Conservation (phyloP, 768 basidiomycete species). For the Rhizopogon vinicolor region DNA sequence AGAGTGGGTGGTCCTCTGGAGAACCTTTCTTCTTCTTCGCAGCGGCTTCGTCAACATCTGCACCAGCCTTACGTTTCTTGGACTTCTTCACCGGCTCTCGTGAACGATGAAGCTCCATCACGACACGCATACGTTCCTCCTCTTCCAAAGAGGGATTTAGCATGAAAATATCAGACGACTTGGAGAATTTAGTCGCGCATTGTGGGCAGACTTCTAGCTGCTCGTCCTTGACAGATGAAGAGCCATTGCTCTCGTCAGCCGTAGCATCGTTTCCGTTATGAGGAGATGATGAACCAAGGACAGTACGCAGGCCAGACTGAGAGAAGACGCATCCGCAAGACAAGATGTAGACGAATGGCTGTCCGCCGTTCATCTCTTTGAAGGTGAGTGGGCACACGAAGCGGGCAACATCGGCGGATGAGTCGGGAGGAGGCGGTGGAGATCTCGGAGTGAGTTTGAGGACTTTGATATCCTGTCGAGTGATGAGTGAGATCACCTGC, state of each 20-base stretch:
- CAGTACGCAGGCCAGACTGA: constrained; percentile 72
- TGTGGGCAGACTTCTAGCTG: constrained; percentile 68
- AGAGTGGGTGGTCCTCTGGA: constrained; percentile 8
- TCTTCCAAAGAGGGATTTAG: constrained; percentile 74
- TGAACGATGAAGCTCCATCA: constrained; percentile 55
- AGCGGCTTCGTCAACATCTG: constrained; percentile 21
- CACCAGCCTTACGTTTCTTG: constrained; percentile 60
- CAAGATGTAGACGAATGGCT: constrained; percentile 84
- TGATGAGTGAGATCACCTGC: not conserved
- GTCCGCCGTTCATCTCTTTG: constrained; percentile 91
- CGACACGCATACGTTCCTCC: constrained; percentile 49
- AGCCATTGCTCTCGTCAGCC: constrained; percentile 24
- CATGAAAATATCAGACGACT: constrained; percentile 45
- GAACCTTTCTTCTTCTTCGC: constrained; percentile 40
- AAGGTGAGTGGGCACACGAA: constrained; percentile 91
- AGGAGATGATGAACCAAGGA: constrained; percentile 25
- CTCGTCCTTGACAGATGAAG: constrained; percentile 15
- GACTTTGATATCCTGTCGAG: constrained; percentile 73
- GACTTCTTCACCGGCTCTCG: constrained; percentile 47
- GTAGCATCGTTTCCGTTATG: constrained; percentile 14
- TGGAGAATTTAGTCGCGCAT: constrained; percentile 67
- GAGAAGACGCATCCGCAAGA: constrained; percentile 92
- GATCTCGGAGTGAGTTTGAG: constrained; percentile 79
- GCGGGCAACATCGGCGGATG: constrained; percentile 47
- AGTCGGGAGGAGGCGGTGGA: constrained; percentile 31